Conservation (phyloP, 75 land plant species). For the Picea glauca region DNA sequence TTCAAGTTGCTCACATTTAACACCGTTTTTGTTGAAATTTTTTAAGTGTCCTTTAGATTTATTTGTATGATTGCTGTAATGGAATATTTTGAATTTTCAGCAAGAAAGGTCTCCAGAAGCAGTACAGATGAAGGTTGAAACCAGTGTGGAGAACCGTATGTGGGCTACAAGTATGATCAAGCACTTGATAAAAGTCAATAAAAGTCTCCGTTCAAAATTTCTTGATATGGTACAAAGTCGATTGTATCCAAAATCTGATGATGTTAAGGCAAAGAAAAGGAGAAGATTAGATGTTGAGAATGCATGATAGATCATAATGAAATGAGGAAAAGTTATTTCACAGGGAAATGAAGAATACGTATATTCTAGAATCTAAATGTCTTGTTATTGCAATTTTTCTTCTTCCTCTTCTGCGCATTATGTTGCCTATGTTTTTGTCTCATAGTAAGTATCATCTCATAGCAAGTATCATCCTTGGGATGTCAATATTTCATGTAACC, state of each 20-base stretch:
- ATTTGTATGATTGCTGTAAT: too few relatives aligned
- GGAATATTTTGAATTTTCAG: conserved; percentile 11
- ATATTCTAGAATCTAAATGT: too few relatives aligned
- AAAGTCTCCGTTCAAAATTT: conserved; percentile 19
- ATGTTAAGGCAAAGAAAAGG: conserved; percentile 4
- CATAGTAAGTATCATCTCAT: too few relatives aligned
- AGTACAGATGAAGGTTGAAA: conserved; percentile 28
- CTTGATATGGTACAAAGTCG: conserved; percentile 20
- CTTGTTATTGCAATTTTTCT: too few relatives aligned
- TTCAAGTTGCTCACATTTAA: neutral
- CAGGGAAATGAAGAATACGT: too few relatives aligned
- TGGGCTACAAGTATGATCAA: conserved; percentile 28
- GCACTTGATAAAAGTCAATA: conserved; percentile 28
- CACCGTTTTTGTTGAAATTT: neutral
- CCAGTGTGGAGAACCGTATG: conserved; percentile 16
- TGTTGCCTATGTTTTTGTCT: too few relatives aligned
- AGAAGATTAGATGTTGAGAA: conserved; percentile 1
- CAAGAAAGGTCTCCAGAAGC: conserved; percentile 23
- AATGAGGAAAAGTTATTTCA: too few relatives aligned
- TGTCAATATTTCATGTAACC: too few relatives aligned
- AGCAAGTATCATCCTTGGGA: too few relatives aligned
- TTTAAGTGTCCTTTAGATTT: neutral
- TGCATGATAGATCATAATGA: neutral
- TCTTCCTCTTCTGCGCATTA: too few relatives aligned
- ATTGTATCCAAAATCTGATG: conserved; percentile 6